Base-by-base conservation (phyloP, 164 flowering plant species). In the Magnolia sinica region DNA sequence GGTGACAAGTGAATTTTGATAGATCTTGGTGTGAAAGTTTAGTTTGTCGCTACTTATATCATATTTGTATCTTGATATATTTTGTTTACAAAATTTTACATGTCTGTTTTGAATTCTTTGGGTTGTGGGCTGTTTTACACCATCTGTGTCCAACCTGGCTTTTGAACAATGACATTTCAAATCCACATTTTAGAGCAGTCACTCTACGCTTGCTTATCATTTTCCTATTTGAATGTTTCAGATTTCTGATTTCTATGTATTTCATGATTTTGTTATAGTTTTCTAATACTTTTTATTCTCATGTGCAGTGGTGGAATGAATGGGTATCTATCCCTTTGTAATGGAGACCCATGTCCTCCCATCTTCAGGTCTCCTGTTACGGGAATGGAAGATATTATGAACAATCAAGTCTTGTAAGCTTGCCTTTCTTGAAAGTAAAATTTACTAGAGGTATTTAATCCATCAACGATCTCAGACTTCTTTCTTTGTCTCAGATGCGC, bases 241-340 rank as follows among this genome's bases (percentile, higher is more conserved):
- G 9, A 13, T 13, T 37, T 29, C 14, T 27, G 20, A 2, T 51
- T n/a, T 66, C 14, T 75, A 14, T 50, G 18, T 19, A n/a, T 52
- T 27, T 27, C 52, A 19, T 64, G 64, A 31, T 65, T 65, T 65
- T 65, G 31, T 23, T 65, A 50, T 74, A 74, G 51, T 55, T 71
- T 80, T 79, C 91, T 89, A 83, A 90, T 88, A 74, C 76, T 63
- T 73, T 86, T 76, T 85, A 83, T 37, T 37, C 74, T 68, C 87
- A 58, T 79, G 50, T 92, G 92, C 97, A 96, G 98, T 83, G 97
- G 90, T 84, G 98, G 97, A 63, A 96, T 96, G 99, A 96, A 94
- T 83, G 99, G 99, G 24, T 96, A 90, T 78, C 76, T 96, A 64
- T 91, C 97, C 52, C 93, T 89, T 58, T 94, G 99, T 80, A 63